phyloP scores from a whole-genome alignment of 1,284 basidiomycete species.

The Microbotryum scabiosae region DNA sequence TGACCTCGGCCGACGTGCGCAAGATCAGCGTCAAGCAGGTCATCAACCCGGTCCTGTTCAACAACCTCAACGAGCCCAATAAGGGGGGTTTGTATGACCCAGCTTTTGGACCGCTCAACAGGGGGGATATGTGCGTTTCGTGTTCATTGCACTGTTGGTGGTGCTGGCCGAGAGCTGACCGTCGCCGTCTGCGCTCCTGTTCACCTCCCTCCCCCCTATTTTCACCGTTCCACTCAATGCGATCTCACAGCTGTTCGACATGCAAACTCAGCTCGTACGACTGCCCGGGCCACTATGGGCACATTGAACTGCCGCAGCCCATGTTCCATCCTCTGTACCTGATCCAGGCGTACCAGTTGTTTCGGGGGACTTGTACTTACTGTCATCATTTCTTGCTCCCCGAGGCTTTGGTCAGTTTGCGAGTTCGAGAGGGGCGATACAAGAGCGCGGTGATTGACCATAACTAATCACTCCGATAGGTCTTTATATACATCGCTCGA shows the following conservation, averaged over 20 bases:
- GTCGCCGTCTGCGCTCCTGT: no score
- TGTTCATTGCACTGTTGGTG: not conserved
- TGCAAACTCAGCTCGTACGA: slow-evolving; percentile 84
- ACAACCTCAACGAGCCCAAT: slow-evolving; percentile 88
- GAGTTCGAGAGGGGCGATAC: not conserved
- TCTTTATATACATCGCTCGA: slow-evolving; percentile 76
- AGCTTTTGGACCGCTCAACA: slow-evolving; percentile 80
- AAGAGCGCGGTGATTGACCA: no score
- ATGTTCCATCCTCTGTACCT: slow-evolving; percentile 98
- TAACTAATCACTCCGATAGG: slow-evolving; percentile 42
- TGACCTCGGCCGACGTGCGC: slow-evolving; percentile 81
- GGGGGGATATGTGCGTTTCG: slow-evolving; percentile 67
- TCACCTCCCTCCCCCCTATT: no score
- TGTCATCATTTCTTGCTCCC: slow-evolving; percentile 88
- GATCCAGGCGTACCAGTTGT: slow-evolving; percentile 77
- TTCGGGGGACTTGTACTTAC: slow-evolving; percentile 87
- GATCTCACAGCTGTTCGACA: slow-evolving; percentile 67
- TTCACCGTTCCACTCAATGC: no score
- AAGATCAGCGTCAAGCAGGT: slow-evolving; percentile 96
- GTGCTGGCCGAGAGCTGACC: no score
- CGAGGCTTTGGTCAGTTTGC: slow-evolving; percentile 57
- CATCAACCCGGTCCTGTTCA: slow-evolving; percentile 83
- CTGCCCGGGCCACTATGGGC: slow-evolving; percentile 98
- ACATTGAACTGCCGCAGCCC: slow-evolving; percentile 90
- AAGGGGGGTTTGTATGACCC: slow-evolving; percentile 92